phyloP scores from a whole-genome alignment of 805 yeast species.

The Sungouiella thailandica region DNA sequence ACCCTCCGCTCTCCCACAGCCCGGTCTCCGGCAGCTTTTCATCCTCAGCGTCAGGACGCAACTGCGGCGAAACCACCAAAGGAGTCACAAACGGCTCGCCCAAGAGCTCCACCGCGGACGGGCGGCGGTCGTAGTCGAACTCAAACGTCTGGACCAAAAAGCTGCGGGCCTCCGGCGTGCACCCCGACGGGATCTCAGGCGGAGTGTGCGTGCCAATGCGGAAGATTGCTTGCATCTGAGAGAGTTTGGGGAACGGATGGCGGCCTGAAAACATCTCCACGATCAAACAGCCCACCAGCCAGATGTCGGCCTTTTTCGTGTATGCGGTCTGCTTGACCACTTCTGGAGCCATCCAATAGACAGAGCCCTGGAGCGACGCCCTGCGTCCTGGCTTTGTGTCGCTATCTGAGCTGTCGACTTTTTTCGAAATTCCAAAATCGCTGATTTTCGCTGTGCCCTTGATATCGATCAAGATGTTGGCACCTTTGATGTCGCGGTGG shows the following conservation, averaged over 20 bases:
- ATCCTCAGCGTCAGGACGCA: no score
- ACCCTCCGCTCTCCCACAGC: no score
- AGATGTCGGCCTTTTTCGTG: constrained; percentile 90
- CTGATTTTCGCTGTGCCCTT: constrained; percentile 80
- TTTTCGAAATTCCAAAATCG: constrained; percentile 76
- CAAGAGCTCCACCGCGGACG: constrained; percentile 66
- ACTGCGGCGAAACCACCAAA: constrained; percentile 36
- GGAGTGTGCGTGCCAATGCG: constrained; percentile 78
- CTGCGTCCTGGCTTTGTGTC: constrained; percentile 40
- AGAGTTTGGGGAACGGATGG: constrained; percentile 92
- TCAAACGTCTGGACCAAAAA: constrained; percentile 69
- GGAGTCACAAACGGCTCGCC: constrained; percentile 57
- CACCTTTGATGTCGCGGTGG: constrained; percentile 87
- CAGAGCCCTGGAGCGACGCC: constrained; percentile 78
- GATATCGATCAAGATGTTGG: constrained; percentile 75
- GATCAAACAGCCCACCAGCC: constrained; percentile 94
- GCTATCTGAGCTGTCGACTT: constrained; percentile 26
- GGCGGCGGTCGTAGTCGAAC: constrained; percentile 67
- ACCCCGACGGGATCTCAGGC: constrained; percentile 78
- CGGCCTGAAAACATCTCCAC: constrained; percentile 95
- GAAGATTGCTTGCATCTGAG: constrained; percentile 96
- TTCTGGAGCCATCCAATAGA: constrained; percentile 99
- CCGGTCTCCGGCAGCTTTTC: no score
- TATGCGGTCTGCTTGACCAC: constrained; percentile 91
- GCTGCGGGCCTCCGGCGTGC: constrained; percentile 61